These are phyloP conservation scores for Carnegiea gigantea DNA, from an alignment of 179 eudicot genomes.

Conservation along the genomic window DNA sequence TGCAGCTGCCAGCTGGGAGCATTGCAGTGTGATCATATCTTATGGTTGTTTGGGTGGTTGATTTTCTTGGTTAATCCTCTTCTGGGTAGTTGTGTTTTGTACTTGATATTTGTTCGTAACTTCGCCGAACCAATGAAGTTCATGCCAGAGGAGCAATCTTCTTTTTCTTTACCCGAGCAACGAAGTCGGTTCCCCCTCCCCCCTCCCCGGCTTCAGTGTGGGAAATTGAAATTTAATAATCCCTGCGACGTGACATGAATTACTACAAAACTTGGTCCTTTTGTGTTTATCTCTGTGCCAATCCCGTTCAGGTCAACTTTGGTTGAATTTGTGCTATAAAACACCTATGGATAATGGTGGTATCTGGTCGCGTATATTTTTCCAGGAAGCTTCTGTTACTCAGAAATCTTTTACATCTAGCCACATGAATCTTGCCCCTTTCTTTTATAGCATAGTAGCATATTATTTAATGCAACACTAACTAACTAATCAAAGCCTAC, in stretches of 20 bases:
- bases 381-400: constrained; percentile 3
- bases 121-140: background rate
- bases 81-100: background rate
- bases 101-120: background rate
- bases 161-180: background rate
- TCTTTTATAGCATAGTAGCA: background rate
- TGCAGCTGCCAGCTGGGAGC: constrained; percentile 5
- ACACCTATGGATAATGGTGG: background rate
- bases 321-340: background rate
- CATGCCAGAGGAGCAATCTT: constrained; percentile 1
- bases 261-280: background rate
- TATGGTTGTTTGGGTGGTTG: background rate
- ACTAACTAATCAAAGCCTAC: background rate
- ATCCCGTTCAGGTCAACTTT: background rate
- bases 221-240: background rate
- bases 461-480: background rate
- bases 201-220: background rate
- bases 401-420: background rate
- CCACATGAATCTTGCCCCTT: background rate
- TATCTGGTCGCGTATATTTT: background rate
- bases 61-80: background rate
- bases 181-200: background rate
- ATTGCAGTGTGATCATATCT: constrained; percentile 4
- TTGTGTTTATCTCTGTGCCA: background rate
- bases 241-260: background rate